Conservation (phyloP, 345 rosid species). For the Eucalyptus caleyi region DNA sequence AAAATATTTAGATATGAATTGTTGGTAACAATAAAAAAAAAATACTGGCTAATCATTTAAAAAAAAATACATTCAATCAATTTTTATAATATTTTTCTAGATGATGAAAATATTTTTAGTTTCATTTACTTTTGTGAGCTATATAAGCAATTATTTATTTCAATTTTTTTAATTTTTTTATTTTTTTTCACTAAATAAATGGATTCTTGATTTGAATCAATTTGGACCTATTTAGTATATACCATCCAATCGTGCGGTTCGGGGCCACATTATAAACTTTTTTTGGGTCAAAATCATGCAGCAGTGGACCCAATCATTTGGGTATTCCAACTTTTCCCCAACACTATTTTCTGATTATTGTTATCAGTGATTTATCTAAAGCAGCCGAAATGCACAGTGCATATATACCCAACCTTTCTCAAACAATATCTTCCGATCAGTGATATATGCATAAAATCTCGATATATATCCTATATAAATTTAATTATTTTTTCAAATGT, state of each 20-base stretch:
- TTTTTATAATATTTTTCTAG: background rate
- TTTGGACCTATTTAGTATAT: background rate
- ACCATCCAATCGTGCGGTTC: background rate
- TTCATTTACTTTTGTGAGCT: rapidly evolving
- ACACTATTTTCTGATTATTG: background rate
- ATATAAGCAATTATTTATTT: rapidly evolving
- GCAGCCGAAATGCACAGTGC: background rate
- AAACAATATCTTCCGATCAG: background rate
- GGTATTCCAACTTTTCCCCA: background rate
- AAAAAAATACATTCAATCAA: background rate
- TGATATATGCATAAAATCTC: background rate
- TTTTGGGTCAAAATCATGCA: background rate
- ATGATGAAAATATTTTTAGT: background rate
- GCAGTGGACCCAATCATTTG: background rate
- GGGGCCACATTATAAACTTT: background rate
- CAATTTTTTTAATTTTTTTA: background rate
- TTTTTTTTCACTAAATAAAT: background rate
- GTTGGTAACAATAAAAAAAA: background rate
- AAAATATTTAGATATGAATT: background rate
- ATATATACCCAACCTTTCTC: background rate
- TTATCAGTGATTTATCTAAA: background rate
- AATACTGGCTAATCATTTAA: background rate
- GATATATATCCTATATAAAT: background rate
- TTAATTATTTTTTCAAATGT: background rate
- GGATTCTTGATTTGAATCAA: background rate